Conservation (phyloP, 2,329 filamentous ascomycete genomes). For the Colletotrichum filicis region DNA sequence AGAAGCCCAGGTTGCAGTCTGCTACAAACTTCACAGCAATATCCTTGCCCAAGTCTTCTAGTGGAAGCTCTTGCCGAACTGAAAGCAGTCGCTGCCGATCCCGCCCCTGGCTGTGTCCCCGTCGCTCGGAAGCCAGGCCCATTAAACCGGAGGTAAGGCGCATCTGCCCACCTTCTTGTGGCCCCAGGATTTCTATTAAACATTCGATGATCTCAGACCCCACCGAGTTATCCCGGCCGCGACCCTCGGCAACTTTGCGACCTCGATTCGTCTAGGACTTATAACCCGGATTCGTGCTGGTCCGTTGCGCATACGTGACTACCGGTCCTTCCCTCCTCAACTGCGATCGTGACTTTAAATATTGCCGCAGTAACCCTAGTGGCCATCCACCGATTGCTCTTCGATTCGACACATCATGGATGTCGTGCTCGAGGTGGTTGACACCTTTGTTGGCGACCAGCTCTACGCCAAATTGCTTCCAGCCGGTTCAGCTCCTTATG, state of each 20-base stretch:
- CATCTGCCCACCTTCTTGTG: slow-evolving; percentile 2
- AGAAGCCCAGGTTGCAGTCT: background rate
- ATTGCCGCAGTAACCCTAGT: background rate
- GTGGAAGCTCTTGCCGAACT: background rate
- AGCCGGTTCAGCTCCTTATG: slow-evolving; percentile 62
- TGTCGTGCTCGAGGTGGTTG: slow-evolving; percentile 86
- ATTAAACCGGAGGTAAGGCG: slow-evolving; percentile 12
- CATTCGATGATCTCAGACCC: slow-evolving; percentile 18
- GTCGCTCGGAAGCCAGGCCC: slow-evolving; percentile 8
- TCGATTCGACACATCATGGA: slow-evolving; percentile 73
- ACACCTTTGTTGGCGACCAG: slow-evolving; percentile 85
- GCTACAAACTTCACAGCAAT: background rate
- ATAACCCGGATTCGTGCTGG: slow-evolving; percentile 1
- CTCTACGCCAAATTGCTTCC: slow-evolving; percentile 81
- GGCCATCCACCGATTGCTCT: background rate
- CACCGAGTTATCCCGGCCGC: slow-evolving; percentile 12
- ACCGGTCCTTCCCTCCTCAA: background rate
- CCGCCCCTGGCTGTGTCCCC: slow-evolving; percentile 9
- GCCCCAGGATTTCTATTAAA: slow-evolving; percentile 9
- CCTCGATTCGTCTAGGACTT: background rate
- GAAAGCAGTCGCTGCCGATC: slow-evolving; percentile 15
- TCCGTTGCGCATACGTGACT: background rate
- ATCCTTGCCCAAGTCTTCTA: background rate
- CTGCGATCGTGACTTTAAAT: background rate
- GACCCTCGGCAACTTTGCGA: background rate